A percentile compares a stretch with the other conserved stretches of the same genome.
Evolutionary conservation across 2,329 filamentous ascomycete species (phyloP).

Genomic region (Hymenoscyphus occultus): DNA sequence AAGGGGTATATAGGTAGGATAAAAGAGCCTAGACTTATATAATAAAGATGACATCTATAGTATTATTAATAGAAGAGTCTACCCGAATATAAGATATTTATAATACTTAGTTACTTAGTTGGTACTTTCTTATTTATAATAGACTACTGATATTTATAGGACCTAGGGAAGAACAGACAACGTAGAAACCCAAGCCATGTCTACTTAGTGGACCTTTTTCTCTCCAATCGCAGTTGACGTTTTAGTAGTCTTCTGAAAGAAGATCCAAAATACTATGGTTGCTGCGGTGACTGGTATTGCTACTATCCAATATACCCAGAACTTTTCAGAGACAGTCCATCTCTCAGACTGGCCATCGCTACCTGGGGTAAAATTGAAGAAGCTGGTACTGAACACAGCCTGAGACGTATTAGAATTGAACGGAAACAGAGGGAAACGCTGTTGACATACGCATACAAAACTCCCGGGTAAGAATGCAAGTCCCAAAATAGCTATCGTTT

Average conservation of each 20-base stretch:
- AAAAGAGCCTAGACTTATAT: no score
- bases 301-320: slow-evolving; percentile 11
- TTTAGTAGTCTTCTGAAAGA: not conserved
- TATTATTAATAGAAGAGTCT: no score
- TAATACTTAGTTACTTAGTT: no score
- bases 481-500: slow-evolving; percentile 12
- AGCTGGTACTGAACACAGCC: slow-evolving; percentile 7
- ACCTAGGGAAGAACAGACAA: no score
- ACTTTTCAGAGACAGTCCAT: not conserved
- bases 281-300: not conserved
- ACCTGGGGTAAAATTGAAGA: not conserved
- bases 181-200: no score
- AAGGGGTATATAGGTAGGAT: no score
- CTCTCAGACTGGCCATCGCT: not conserved
- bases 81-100: no score
- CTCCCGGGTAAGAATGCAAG: slow-evolving; percentile 58
- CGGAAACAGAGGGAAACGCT: slow-evolving; percentile 24
- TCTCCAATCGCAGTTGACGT: no score
- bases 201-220: no score
- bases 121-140: no score
- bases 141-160: no score
- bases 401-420: not conserved
- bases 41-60: no score
- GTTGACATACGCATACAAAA: slow-evolving; percentile 45
- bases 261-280: slow-evolving; percentile 17